Base-by-base conservation (phyloP, 345 rosid genomes). In the Mallotus nudiflorus region DNA sequence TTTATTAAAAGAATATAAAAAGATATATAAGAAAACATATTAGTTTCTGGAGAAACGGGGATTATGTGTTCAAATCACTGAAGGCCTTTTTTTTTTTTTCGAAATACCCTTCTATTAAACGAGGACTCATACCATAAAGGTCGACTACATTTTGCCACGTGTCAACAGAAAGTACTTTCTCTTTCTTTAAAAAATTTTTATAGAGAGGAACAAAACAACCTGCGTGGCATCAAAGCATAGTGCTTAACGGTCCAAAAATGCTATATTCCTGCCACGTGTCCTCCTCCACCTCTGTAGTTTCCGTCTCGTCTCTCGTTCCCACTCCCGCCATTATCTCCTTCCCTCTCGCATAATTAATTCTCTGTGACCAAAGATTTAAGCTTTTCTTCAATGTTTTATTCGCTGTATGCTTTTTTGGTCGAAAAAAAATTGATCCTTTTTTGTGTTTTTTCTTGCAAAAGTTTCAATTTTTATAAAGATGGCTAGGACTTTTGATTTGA, bases 321-420 rank as follows among this genome's bases (percentile, higher is more conserved):
- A 52, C 82, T 73, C 84, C 89, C 96, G 93, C 91, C 92, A 87
- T 54, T 78, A 57, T 73, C 93, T 88, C 84, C 56, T 85, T 55
- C 85, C 78, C 88, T 54, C 58, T 18, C 93, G 82, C 83, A 48
- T 83, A 58, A 83, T 76, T 84, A 64, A 74, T 49, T 16, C 53
- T 51, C 44, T 28, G 35, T 13, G 9, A 9, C 54, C 15, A 15
- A 9, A 15, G n/a, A 12, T 3, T 39, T 5, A 13, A 49, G 19
- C 50, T 27, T 31, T 58, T 64, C 68, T n/a, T n/a, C 39, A 10
- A 46, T 22, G 6, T 6, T 18, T 35, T 0, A n/a, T n/a, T n/a
- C n/a, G n/a, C n/a, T n/a, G n/a, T n/a, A n/a, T n/a, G n/a, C n/a
- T n/a, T n/a, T n/a, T n/a, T n/a, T n/a, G n/a, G n/a, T n/a, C n/a